These are phyloP conservation scores for Candida frijolesensis DNA, from an alignment of 1,139 yeast species.

Conservation along the genomic window DNA sequence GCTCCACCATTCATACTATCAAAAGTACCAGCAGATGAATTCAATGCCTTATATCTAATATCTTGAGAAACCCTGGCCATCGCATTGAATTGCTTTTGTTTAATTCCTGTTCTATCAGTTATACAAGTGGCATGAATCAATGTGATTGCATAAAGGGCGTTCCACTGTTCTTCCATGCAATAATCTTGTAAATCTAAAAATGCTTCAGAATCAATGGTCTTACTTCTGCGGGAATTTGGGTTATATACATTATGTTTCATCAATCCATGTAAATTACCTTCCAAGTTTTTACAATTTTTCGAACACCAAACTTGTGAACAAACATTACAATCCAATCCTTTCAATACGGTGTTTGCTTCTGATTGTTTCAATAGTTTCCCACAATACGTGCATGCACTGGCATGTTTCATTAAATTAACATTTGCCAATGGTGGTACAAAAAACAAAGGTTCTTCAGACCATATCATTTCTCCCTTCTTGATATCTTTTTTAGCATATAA, in stretches of 20 bases:
- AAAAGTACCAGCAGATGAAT: constrained; percentile 59
- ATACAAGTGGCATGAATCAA: constrained; percentile 54
- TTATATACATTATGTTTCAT: constrained; percentile 54
- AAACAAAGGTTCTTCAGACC: constrained; percentile 66
- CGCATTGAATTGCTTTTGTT: constrained; percentile 51
- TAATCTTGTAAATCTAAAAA: constrained; percentile 62
- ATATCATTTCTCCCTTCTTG: constrained; percentile 52
- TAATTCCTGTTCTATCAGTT: constrained; percentile 46
- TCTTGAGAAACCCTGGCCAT: constrained; percentile 76
- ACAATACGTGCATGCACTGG: constrained; percentile 81
- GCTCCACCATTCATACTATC: constrained; percentile 54
- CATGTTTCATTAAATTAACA: constrained; percentile 58
- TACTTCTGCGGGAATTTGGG: constrained; percentile 27
- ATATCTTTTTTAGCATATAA: constrained; percentile 48
- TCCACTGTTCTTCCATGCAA: constrained; percentile 68
- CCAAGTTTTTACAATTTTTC: constrained; percentile 55
- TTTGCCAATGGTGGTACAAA: constrained; percentile 74
- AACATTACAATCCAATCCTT: constrained; percentile 66
- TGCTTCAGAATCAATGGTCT: constrained; percentile 43
- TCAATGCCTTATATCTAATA: constrained; percentile 59
- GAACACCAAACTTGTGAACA: constrained; percentile 80
- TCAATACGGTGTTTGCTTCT: constrained; percentile 34
- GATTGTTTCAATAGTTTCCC: constrained; percentile 56
- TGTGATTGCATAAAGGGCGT: constrained; percentile 68
- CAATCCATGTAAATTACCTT: constrained; percentile 54